Percentiles rank a stretch among this genome's conserved stretches.
Conservation (phyloP, 2,329 filamentous ascomycete genomes). For the Penicillium expansum region DNA sequence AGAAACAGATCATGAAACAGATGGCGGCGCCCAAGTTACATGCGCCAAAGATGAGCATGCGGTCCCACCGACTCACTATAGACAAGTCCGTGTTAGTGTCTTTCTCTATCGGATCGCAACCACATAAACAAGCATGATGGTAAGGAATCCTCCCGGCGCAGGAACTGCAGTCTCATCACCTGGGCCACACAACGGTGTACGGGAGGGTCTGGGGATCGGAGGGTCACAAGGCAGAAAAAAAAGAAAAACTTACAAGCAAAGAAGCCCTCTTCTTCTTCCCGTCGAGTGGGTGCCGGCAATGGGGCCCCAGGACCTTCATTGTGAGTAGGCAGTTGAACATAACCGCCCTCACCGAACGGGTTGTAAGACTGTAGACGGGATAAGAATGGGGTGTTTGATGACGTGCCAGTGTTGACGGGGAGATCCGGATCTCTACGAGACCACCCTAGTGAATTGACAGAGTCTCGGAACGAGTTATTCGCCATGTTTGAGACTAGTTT, state of each 20-base stretch:
- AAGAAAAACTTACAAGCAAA: constrained; percentile 85
- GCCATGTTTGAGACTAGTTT: constrained; percentile 26
- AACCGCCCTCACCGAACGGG: constrained; percentile 77
- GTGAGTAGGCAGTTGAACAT: constrained; percentile 84
- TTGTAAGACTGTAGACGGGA: constrained; percentile 81
- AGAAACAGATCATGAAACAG: constrained; percentile 89
- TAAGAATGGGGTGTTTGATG: constrained; percentile 68
- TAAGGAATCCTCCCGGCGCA: constrained; percentile 32
- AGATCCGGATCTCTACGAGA: constrained; percentile 76
- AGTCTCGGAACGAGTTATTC: constrained; percentile 77
- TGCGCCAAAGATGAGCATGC: constrained; percentile 83
- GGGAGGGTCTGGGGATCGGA: constrained; percentile 8
- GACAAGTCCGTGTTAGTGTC: constrained; percentile 19
- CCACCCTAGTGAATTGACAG: constrained; percentile 93
- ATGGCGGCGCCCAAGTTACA: constrained; percentile 86
- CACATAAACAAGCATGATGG: constrained; percentile 18
- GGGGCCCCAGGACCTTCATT: constrained; percentile 75
- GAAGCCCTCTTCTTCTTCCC: constrained; percentile 94
- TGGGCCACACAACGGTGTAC: constrained; percentile 22
- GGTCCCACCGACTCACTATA: constrained; percentile 95
- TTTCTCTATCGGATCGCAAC: constrained; percentile 17
- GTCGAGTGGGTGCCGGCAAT: constrained; percentile 75
- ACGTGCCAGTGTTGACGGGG: constrained; percentile 62
- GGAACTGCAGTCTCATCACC: constrained; percentile 40
- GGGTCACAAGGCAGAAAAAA: constrained; percentile 23